Evolutionary conservation across 148 eudicot species (phyloP).

Genomic region (Rhododendron mucronatum): DNA sequence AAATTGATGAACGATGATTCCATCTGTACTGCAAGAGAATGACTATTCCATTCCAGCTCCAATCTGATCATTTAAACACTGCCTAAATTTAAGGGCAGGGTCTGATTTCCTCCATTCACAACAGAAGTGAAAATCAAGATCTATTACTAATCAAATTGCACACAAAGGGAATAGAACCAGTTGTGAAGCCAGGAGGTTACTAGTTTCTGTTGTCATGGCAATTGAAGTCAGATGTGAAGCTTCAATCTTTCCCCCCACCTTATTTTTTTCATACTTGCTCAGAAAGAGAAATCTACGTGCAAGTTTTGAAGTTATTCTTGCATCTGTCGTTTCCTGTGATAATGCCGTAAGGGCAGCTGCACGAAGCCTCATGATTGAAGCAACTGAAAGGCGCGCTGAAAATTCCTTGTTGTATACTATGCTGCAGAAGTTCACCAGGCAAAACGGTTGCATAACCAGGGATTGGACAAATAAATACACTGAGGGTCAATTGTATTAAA

Average conservation of each 20-base stretch:
- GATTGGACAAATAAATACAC: neutral
- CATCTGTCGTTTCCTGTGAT: slow-evolving; percentile 43
- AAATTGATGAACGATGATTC: neutral
- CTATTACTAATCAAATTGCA: neutral
- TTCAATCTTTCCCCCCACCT: slow-evolving; percentile 13
- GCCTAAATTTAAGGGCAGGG: neutral
- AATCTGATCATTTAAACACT: neutral
- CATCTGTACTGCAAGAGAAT: neutral
- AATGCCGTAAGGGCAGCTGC: slow-evolving; percentile 57
- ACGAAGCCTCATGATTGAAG: slow-evolving; percentile 66
- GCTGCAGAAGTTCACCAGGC: slow-evolving; percentile 35
- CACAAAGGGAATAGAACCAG: neutral
- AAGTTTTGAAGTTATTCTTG: slow-evolving; percentile 39
- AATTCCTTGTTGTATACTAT: slow-evolving; percentile 68
- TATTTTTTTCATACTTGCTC: slow-evolving; percentile 30
- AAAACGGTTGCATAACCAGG: neutral
- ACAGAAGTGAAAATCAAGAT: neutral
- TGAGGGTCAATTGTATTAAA: neutral
- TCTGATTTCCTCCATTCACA: neutral
- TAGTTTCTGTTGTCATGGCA: slow-evolving; percentile 9
- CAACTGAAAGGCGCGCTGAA: slow-evolving; percentile 66
- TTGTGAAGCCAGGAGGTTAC: neutral
- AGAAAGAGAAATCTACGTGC: slow-evolving; percentile 48
- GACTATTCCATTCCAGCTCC: neutral
- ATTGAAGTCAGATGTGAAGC: slow-evolving; percentile 14